phyloP scores from a whole-genome alignment of 345 rosid species.

The Eutrema heterophyllum region DNA sequence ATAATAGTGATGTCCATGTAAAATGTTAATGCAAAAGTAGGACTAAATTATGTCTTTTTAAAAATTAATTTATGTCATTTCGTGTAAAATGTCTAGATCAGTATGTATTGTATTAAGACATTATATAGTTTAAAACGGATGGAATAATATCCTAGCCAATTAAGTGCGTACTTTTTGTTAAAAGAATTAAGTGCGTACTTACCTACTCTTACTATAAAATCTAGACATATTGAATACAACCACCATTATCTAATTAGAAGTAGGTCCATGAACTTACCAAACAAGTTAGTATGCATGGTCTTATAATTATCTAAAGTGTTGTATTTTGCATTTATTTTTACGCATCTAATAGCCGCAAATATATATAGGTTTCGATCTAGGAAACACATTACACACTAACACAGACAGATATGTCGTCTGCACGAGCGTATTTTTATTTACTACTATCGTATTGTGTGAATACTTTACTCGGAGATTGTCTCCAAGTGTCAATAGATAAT shows the following conservation, averaged over 20 bases:
- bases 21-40: background rate
- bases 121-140: background rate
- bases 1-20: background rate
- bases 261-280: constrained; percentile 18
- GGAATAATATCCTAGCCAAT: constrained; percentile 6
- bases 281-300: background rate
- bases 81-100: background rate
- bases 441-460: background rate
- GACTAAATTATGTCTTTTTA: background rate
- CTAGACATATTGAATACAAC: background rate
- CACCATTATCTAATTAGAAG: background rate
- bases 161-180: background rate
- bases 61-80: background rate
- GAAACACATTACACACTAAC: background rate
- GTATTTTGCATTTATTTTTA: background rate
- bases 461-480: background rate
- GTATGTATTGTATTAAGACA: background rate
- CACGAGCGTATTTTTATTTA: background rate
- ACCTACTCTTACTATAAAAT: constrained; percentile 1
- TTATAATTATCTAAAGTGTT: background rate
- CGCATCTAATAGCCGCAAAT: background rate
- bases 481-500: background rate
- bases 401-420: background rate
- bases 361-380: background rate
- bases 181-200: constrained; percentile 12